Conservation (phyloP, 495 filamentous ascomycete genomes). For the Trichoderma erinaceum region DNA sequence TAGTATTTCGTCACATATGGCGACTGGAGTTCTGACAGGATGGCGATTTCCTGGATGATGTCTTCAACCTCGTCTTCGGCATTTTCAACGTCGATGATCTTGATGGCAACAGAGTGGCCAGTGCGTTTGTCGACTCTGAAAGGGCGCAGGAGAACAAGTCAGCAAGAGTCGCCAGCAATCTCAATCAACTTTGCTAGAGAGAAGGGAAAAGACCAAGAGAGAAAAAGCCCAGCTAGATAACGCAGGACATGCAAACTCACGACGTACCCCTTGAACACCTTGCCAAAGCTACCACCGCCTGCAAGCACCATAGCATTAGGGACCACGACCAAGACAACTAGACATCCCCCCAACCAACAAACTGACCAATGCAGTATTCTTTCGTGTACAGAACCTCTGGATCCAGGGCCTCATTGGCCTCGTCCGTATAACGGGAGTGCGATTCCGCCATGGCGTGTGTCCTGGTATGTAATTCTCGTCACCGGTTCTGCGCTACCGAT, state of each 20-base stretch:
- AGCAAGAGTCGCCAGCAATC: not conserved
- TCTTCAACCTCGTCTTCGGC: conserved; percentile 98
- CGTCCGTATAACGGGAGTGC: conserved; percentile 31
- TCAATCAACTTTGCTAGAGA: not conserved
- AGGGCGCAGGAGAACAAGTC: conserved; percentile 24
- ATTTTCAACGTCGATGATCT: conserved; percentile 95
- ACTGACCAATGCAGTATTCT: conserved; percentile 85
- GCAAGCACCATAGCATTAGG: conserved; percentile 13
- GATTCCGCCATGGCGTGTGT: conserved; percentile 34
- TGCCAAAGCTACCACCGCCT: conserved; percentile 87
- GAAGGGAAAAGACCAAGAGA: conserved; percentile 15
- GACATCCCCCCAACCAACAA: conserved; percentile 15
- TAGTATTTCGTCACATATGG: conserved; percentile 95
- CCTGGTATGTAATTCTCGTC: not conserved
- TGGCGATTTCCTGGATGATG: conserved; percentile 96
- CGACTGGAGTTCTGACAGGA: conserved; percentile 88
- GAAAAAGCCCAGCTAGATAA: not conserved
- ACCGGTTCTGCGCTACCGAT: not conserved
- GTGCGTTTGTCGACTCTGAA: conserved; percentile 74
- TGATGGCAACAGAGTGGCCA: conserved; percentile 85
- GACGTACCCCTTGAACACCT: conserved; percentile 86
- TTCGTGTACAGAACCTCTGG: conserved; percentile 87
- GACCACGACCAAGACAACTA: conserved; percentile 12
- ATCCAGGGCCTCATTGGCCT: conserved; percentile 51
- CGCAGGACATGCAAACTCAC: not conserved